phyloP scores from a whole-genome alignment of 2,329 filamentous ascomycete species.

The Trichoderma sp. region DNA sequence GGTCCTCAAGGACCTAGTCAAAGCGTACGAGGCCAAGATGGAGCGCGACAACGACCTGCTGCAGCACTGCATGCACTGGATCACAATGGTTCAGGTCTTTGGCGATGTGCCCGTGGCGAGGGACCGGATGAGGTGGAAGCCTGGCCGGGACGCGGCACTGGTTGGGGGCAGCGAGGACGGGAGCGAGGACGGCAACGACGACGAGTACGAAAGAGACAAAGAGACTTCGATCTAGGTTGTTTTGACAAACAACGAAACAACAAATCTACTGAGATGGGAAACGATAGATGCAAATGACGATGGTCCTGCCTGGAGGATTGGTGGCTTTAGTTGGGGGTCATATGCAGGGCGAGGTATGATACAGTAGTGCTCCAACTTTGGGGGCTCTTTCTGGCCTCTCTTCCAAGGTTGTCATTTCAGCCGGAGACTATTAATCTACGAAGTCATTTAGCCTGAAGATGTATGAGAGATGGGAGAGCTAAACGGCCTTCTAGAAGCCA shows the following conservation, averaged over 20 bases:
- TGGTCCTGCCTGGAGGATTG: not conserved
- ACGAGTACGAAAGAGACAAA: not conserved
- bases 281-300: not conserved
- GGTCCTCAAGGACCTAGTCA: slow-evolving; percentile 5
- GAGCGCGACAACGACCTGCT: not conserved
- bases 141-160: not conserved
- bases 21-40: slow-evolving; percentile 13
- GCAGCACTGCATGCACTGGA: slow-evolving; percentile 27
- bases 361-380: not conserved
- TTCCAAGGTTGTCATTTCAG: not conserved
- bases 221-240: not conserved
- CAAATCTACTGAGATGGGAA: not conserved
- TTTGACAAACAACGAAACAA: not conserved
- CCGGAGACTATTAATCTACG: not conserved
- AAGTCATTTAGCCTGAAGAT: not conserved
- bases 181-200: not conserved
- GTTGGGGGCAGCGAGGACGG: not conserved
- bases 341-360: not conserved
- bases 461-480: not conserved
- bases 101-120: slow-evolving; percentile 22
- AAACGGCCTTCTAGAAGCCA: not conserved
- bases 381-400: not conserved
- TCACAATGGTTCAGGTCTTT: slow-evolving; percentile 26
- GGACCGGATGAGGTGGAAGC: slow-evolving; percentile 17
- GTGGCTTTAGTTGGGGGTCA: not conserved